Evolutionary conservation across 257 asterid species (phyloP).

Genomic region (Solanum gandarillasii): DNA sequence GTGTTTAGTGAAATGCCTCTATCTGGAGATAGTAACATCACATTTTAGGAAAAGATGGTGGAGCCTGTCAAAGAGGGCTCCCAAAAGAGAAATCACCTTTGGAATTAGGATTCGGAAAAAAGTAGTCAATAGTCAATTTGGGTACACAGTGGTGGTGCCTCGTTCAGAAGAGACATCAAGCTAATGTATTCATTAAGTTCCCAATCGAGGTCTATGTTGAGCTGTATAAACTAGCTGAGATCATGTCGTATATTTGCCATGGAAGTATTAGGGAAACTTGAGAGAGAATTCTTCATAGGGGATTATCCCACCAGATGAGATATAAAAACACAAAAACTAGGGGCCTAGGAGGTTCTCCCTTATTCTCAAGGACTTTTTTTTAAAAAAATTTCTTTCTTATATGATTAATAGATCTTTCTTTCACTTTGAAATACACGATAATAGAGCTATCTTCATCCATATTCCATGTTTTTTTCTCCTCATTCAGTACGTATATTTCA

Average conservation of each 20-base stretch:
- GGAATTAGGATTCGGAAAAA: neutral
- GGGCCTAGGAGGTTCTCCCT: neutral
- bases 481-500: neutral
- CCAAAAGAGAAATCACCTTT: neutral
- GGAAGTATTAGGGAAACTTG: neutral
- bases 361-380: neutral
- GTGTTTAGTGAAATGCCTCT: neutral
- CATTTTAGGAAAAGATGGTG: neutral
- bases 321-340: neutral
- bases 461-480: neutral
- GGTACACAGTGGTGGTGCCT: neutral
- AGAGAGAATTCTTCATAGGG: neutral
- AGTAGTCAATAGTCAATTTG: neutral
- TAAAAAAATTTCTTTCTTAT: neutral
- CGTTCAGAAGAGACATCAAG: neutral
- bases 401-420: neutral
- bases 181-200: neutral
- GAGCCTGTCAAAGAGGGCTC: neutral
- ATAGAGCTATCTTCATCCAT: neutral
- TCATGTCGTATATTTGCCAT: neutral
- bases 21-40: neutral
- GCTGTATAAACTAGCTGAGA: neutral
- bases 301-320: neutral
- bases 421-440: neutral
- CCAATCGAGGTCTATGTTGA: neutral